phyloP scores from a whole-genome alignment of 495 filamentous ascomycete genomes.

The Tuber borchii region DNA sequence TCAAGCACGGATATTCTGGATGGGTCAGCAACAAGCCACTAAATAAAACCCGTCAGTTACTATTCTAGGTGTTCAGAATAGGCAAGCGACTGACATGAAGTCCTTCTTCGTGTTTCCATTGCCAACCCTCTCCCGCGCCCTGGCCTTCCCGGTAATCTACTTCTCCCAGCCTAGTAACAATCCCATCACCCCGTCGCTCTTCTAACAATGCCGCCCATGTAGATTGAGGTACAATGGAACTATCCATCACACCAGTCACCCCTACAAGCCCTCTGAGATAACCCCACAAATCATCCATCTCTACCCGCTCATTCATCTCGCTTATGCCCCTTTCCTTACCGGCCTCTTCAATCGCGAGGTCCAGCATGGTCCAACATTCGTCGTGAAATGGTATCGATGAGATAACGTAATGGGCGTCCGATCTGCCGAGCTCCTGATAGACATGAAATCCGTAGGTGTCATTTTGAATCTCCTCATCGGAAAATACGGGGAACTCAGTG shows the following conservation, averaged over 20 bases:
- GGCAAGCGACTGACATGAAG: slow-evolving; percentile 39
- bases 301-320: slow-evolving; percentile 27
- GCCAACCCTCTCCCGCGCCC: slow-evolving; percentile 40
- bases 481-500: slow-evolving; percentile 33
- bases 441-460: slow-evolving; percentile 40
- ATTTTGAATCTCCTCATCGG: slow-evolving; percentile 27
- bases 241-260: slow-evolving; percentile 26
- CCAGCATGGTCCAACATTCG: slow-evolving; percentile 43
- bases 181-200: slow-evolving; percentile 24
- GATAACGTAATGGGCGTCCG: slow-evolving; percentile 34
- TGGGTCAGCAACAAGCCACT: slow-evolving; percentile 42
- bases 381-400: slow-evolving; percentile 43
- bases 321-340: slow-evolving; percentile 34
- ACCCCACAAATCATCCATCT: slow-evolving; percentile 36
- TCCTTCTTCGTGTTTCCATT: slow-evolving; percentile 42
- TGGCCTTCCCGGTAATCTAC: slow-evolving; percentile 43
- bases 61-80: neutral
- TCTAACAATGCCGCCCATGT: slow-evolving; percentile 19
- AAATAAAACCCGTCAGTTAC: neutral
- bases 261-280: slow-evolving; percentile 40
- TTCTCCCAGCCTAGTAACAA: slow-evolving; percentile 39
- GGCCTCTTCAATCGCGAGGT: slow-evolving; percentile 40
- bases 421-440: slow-evolving; percentile 41
- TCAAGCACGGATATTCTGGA: slow-evolving; percentile 37
- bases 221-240: slow-evolving; percentile 26